Evolutionary conservation across 2,329 filamentous ascomycete genomes (phyloP), one percentile per base, ranked within the genome.

Genomic region (Cucurbitaria berberidis): DNA sequence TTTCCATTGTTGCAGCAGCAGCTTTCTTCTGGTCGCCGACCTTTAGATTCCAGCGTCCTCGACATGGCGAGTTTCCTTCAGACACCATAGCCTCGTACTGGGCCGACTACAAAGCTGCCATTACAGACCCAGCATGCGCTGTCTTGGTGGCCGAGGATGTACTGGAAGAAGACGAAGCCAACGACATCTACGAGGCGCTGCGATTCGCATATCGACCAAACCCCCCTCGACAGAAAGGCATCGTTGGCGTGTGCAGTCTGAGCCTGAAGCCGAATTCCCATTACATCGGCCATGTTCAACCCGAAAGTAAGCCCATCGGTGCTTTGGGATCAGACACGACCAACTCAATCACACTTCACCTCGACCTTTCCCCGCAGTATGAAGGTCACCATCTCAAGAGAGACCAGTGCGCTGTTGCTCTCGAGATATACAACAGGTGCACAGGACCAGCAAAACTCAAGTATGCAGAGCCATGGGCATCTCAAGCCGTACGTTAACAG

Each of bases 1-100:
- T 71, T 40, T 63, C 66, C 3, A 53, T 61, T 9, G 67, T 71
- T 22, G 68, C 66, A 29, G 64, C 67, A 13, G 63, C 67, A 16
- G 64, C 67, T 21, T 71, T 71, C 54, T 70, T 59, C 52, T 62
- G 57, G 42, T 70, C 66, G n/a, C 67, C 67, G 9, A 62, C 62
- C 22, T 71, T 71, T 46, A 58, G 61, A 32, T 71, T 64, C 30
- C 66, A 71, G 40, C 59, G 67, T 40, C 56, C 63, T 36, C 50
- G 51, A 35, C 52, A 68, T 51, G 57, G 47, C 29, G 36, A 57
- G 1, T 67, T 56, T 43, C 61, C 66, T 15, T 50, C 61, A 30
- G 67, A 70, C 24, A 71, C 68, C 5, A 24, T 70, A 27, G 51
- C 55, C 10, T 63, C 59, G 21, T 66, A 63, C 41, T 48, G 44